Percentiles rank a stretch among this genome's conserved stretches.
These are phyloP conservation scores for Claviceps humidiphila DNA, from an alignment of 2,329 filamentous ascomycete genomes.

Conservation along the genomic window DNA sequence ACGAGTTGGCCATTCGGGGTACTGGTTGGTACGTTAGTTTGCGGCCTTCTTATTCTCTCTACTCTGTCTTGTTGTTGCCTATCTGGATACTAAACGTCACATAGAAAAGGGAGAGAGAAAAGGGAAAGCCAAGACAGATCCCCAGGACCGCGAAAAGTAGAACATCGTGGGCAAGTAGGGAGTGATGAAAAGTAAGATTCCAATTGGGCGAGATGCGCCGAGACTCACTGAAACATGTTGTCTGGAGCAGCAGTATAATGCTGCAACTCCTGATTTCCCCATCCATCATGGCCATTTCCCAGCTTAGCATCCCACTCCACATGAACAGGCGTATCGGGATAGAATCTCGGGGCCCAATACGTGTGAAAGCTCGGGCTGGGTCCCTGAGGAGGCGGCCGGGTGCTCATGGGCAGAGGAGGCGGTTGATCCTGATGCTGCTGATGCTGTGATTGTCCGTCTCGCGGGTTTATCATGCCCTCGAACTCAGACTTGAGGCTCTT, in stretches of 20 bases:
- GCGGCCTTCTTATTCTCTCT: neutral
- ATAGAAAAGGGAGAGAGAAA: neutral
- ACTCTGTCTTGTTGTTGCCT: neutral
- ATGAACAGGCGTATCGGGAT: constrained; percentile 30
- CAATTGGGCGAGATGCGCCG: neutral
- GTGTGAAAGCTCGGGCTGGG: constrained; percentile 8
- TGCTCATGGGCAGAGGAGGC: constrained; percentile 10
- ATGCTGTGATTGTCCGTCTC: constrained; percentile 6
- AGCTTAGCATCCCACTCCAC: constrained; percentile 41
- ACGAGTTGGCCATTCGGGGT: constrained; percentile 37
- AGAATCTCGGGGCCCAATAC: constrained; percentile 42
- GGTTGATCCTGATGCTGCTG: constrained; percentile 1
- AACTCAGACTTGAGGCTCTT: constrained; percentile 26
- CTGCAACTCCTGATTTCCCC: constrained; percentile 49
- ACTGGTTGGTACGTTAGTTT: constrained; percentile 11
- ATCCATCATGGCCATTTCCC: constrained; percentile 42
- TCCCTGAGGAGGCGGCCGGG: constrained; percentile 7
- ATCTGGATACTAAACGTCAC: neutral
- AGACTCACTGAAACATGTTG: constrained; percentile 38
- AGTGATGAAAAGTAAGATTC: too few relatives aligned
- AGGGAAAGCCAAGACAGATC: neutral
- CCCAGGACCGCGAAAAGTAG: too few relatives aligned
- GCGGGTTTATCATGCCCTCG: constrained; percentile 20
- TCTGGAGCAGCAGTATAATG: constrained; percentile 36
- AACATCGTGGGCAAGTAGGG: too few relatives aligned